phyloP scores from a whole-genome alignment of 257 asterid genomes.

The Scutellaria barbata region DNA sequence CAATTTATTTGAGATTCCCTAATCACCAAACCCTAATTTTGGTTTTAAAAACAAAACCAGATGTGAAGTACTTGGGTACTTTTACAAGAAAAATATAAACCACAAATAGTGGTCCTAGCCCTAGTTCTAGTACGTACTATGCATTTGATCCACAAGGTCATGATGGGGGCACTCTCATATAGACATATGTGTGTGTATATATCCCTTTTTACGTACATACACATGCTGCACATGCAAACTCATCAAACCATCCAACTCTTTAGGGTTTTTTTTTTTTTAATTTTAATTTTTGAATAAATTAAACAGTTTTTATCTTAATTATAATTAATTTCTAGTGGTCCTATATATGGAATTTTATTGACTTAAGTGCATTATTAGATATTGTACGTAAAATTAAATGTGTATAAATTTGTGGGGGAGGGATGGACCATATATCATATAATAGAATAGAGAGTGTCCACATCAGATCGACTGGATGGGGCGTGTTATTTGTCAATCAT shows the following conservation, averaged over 20 bases:
- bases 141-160: constrained; percentile 39
- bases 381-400: no score
- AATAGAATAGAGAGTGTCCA: constrained; percentile 31
- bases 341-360: background rate
- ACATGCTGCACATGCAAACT: constrained; percentile 53
- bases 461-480: constrained; percentile 49
- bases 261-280: no score
- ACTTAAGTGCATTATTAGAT: background rate
- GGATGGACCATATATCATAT: no score
- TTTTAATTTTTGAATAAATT: background rate
- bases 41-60: constrained; percentile 12
- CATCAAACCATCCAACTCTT: constrained; percentile 32
- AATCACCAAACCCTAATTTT: constrained; percentile 26
- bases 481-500: constrained; percentile 40
- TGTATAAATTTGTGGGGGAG: no score
- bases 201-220: constrained; percentile 38
- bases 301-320: no score
- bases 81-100: constrained; percentile 17
- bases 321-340: background rate
- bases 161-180: constrained; percentile 32
- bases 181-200: no score
- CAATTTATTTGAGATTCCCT: background rate
- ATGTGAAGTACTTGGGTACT: constrained; percentile 21
- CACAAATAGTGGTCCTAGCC: constrained; percentile 45
- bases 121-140: constrained; percentile 39